Conservation (phyloP, 2,329 filamentous ascomycete genomes). For the Ophiocordyceps camponoti-leonardi region DNA sequence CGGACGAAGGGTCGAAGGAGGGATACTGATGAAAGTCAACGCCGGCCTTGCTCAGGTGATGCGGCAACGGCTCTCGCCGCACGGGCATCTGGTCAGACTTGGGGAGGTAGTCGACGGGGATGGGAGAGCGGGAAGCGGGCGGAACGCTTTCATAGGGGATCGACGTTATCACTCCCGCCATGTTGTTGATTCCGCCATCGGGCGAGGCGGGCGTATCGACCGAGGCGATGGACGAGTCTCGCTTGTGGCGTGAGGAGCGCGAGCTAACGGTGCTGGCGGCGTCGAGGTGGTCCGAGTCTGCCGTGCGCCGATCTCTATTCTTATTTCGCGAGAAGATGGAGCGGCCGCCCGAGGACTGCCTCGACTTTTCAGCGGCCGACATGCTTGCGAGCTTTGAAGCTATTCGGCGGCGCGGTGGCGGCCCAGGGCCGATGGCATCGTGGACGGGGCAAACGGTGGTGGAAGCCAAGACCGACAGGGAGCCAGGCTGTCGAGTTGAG, state of each 20-base stretch:
- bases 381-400: conserved; percentile 16
- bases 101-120: conserved; percentile 57
- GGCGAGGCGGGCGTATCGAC: conserved; percentile 49
- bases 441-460: background rate
- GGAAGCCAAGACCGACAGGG: background rate
- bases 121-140: conserved; percentile 49
- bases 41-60: conserved; percentile 64
- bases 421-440: conserved; percentile 22
- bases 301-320: conserved; percentile 51
- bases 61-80: conserved; percentile 58
- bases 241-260: conserved; percentile 57
- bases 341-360: conserved; percentile 58
- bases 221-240: conserved; percentile 55
- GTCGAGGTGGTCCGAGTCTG: conserved; percentile 41
- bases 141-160: conserved; percentile 68
- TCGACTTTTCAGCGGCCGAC: conserved; percentile 58
- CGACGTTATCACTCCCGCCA: conserved; percentile 68
- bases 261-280: conserved; percentile 44
- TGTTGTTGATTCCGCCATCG: conserved; percentile 52
- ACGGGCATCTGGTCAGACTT: conserved; percentile 44
- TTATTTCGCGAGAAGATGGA: conserved; percentile 84
- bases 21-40: conserved; percentile 85
- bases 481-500: background rate
- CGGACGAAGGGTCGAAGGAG: conserved; percentile 38
- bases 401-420: conserved; percentile 11